Evolutionary conservation across 78 protist species (phyloP), one percentile per base, ranked within the genome.

Genomic region (Acrasis kona): DNA sequence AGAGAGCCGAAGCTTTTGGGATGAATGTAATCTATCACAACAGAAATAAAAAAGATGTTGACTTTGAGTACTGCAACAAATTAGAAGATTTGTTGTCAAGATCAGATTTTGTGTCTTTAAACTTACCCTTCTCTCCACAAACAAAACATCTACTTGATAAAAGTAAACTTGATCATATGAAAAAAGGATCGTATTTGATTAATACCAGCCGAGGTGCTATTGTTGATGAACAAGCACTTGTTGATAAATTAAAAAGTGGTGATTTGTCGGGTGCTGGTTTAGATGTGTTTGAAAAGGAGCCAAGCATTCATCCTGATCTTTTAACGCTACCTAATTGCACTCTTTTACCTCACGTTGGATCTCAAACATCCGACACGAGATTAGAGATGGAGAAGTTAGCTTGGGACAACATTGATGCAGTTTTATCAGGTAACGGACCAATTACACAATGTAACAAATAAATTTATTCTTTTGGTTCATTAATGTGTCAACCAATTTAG

Each of bases 331-430:
- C n/a, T 12, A 78, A 78, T 31, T 31, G 35, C 37, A 38, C 70
- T 4, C 19, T 78, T 29, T 50, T 78, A 10, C 82, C 82, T 10
- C 82, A 78, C 74, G 64, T 71, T 12, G 82, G 82, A 65, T 27
- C 41, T 5, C 70, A 65, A 9, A 78, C 82, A 1, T 2, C 32
- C 34, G 7, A 27, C 27, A 64, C 77, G 1, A 39, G 82, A 10
- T 10, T n/a, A 9, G 82, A 12, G 1, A 78, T 78, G 82, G 72
- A 42, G 9, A 5, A 12, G 2, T 3, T 29, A 5, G 82, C 82
- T 2, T 57, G 5, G 12, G 39, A 78, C 31, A 78, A 71, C 12
- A 19, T 78, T 19, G 19, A n/a, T 50, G 61, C 61, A 50, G 19
- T n/a, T n/a, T n/a, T n/a, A n/a, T n/a, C n/a, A n/a, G n/a, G n/a